A percentile compares a stretch with the other conserved stretches of the same genome.
Conservation (phyloP, 768 basidiomycete species). For the Sarcodon aspratus region DNA sequence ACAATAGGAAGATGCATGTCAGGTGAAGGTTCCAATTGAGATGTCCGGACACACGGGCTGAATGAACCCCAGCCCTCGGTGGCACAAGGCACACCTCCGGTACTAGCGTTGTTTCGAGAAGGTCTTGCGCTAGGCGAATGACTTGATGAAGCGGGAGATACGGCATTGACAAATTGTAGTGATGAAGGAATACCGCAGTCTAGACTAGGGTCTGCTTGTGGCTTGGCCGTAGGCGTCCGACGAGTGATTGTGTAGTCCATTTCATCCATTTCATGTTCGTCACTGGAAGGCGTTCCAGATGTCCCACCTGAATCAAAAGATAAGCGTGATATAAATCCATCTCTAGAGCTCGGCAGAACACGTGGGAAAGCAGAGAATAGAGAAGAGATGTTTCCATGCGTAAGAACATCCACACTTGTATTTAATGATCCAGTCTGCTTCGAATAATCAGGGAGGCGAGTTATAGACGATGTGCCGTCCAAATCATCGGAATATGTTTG, state of each 20-base stretch:
- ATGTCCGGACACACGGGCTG: constrained; percentile 9
- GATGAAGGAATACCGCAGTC: too few relatives aligned
- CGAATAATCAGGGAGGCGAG: not conserved
- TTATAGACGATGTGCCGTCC: not conserved
- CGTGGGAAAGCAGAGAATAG: constrained; percentile 3
- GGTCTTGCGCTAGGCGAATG: too few relatives aligned
- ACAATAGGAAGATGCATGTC: constrained; percentile 16
- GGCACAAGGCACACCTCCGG: too few relatives aligned
- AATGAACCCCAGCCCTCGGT: too few relatives aligned
- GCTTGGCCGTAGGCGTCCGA: too few relatives aligned
- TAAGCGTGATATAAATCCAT: constrained; percentile 7
- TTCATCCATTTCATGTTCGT: constrained; percentile 18
- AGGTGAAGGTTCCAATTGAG: constrained; percentile 18
- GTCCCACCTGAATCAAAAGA: constrained; percentile 15
- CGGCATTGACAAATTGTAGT: too few relatives aligned
- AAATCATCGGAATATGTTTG: not conserved
- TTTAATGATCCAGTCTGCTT: not conserved
- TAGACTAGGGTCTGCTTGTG: too few relatives aligned
- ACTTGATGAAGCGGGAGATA: too few relatives aligned
- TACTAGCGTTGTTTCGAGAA: too few relatives aligned
- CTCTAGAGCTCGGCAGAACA: not conserved
- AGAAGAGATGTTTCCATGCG: constrained; percentile 4
- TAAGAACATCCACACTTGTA: constrained; percentile 3
- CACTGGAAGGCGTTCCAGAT: constrained; percentile 13
- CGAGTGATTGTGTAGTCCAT: constrained; percentile 1